Percentiles rank a stretch among this genome's conserved stretches.
phyloP scores from a whole-genome alignment of 345 rosid genomes.

The Streptanthus diversifolius region DNA sequence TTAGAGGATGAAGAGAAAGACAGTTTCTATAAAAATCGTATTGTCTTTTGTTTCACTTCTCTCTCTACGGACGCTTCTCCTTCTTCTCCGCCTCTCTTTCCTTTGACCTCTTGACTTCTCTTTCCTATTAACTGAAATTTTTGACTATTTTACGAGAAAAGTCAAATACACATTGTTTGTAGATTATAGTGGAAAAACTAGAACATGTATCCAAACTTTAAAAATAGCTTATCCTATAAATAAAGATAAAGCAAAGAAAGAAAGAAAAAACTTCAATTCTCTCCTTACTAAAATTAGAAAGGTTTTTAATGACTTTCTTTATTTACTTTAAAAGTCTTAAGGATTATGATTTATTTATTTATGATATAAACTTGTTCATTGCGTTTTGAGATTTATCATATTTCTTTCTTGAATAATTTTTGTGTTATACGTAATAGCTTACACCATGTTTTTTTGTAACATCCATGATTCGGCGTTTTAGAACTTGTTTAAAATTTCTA shows the following conservation, averaged over 20 bases:
- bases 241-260: neutral
- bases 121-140: neutral
- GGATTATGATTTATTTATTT: too few species aligned
- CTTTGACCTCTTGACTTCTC: constrained; percentile 18
- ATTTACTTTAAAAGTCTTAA: neutral
- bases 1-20: constrained; percentile 10
- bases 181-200: neutral
- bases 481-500: too few species aligned
- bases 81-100: constrained; percentile 18
- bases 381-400: too few species aligned
- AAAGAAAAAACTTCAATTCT: neutral
- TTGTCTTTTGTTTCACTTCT: neutral
- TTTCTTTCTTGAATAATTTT: too few species aligned
- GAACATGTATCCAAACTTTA: neutral
- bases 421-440: too few species aligned
- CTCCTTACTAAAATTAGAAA: neutral
- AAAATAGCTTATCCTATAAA: neutral
- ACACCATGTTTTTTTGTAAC: too few species aligned
- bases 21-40: constrained; percentile 17
- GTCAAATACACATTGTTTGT: neutral
- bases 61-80: constrained; percentile 31
- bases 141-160: neutral
- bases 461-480: too few species aligned
- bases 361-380: too few species aligned
- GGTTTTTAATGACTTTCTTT: neutral